Evolutionary conservation across 129 eudicot genomes (phyloP), one percentile per base, ranked within the genome.

Genomic region (Glebionis coronaria): DNA sequence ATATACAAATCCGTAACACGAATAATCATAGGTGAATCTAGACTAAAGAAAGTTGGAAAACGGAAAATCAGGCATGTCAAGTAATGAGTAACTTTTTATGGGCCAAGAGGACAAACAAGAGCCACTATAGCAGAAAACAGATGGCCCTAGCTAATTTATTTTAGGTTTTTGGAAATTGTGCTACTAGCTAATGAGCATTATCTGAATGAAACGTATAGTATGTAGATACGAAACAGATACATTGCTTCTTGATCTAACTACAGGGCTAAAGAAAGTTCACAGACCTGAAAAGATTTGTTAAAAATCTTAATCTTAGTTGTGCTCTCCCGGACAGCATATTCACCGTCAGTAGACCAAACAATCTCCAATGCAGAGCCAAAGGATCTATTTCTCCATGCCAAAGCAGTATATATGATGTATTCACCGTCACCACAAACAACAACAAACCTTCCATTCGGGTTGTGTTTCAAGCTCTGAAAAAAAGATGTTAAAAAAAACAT

Each of bases 351-450:
- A 69, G 97, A 91, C 96, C 96, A 91, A 54, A 83, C 97, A 70
- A 91, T 79, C 80, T 91, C 97, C 88, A 91, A 65, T 25, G 96
- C 97, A 53, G 97, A 85, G 65, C 97, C 97, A 79, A 84, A 91
- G 45, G 97, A 91, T 78, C 95, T 84, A 61, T 91, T 91, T 74
- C 97, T 87, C 97, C 97, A 91, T 71, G 97, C 97, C 77, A 91
- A 78, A 71, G 97, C 95, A 53, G 97, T 91, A 54, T 91, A 91
- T 63, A 87, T 91, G 73, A 91, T 87, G 79, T 87, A 91, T 65
- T 91, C 97, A 76, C 97, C 97, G 75, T 91, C 97, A 45, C 97
- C 97, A 60, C 97, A 87, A 14, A 85, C 97, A 67, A 91, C 97
- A 77, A 91, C 97, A 71, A 91, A 91, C 85, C 97, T 85, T 73